These are phyloP conservation scores for Herpetomonas tarakana DNA, from an alignment of 208 protist genomes.

Conservation along the genomic window DNA sequence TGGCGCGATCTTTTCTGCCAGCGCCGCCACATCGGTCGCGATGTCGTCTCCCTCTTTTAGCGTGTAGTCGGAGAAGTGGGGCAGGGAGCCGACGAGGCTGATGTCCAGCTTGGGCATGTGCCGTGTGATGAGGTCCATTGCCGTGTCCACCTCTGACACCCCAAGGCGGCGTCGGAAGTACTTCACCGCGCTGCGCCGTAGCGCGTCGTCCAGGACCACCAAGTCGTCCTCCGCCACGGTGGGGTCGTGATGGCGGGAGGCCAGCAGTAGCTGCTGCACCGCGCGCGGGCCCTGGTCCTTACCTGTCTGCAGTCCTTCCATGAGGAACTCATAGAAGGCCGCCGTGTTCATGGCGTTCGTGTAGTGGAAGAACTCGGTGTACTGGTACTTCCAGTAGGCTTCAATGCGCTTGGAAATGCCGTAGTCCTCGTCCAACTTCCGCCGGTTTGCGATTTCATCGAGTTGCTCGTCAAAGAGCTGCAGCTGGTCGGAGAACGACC, in stretches of 20 bases:
- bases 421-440: slow-evolving; percentile 51
- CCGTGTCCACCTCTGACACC: slow-evolving; percentile 30
- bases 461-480: slow-evolving; percentile 63
- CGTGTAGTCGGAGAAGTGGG: slow-evolving; percentile 71
- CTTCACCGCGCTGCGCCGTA: slow-evolving; percentile 29
- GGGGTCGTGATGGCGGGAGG: slow-evolving; percentile 10
- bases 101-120: slow-evolving; percentile 79
- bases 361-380: slow-evolving; percentile 74
- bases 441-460: slow-evolving; percentile 34
- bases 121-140: slow-evolving; percentile 57
- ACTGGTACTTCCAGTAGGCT: slow-evolving; percentile 84
- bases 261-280: slow-evolving; percentile 57
- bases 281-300: slow-evolving; percentile 15
- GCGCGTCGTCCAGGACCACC: slow-evolving; percentile 56
- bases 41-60: slow-evolving; percentile 47
- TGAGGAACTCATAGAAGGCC: slow-evolving; percentile 53
- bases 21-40: slow-evolving; percentile 34
- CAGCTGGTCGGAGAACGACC: slow-evolving; percentile 34
- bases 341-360: slow-evolving; percentile 53
- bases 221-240: slow-evolving; percentile 37
- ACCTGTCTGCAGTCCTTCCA: slow-evolving; percentile 27
- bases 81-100: slow-evolving; percentile 51
- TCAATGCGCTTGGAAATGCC: slow-evolving; percentile 54
- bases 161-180: slow-evolving; percentile 43
- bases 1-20: slow-evolving; percentile 28